A percentile compares a stretch with the other conserved stretches of the same genome.
Conservation (phyloP, 495 filamentous ascomycete species). For the Aspergillus nidulans region DNA sequence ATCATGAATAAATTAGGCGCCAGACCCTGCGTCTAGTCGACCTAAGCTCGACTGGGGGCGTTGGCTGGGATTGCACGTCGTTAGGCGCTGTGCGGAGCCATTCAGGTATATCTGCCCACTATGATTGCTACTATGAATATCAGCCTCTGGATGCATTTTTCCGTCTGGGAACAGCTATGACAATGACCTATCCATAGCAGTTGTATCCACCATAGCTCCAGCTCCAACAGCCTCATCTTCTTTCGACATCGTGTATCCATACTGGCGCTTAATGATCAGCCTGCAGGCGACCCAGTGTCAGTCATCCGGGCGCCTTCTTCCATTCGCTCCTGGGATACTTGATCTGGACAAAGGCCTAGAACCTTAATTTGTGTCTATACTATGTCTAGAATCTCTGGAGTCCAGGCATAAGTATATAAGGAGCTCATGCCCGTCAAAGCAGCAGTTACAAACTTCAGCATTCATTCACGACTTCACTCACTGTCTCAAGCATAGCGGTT, state of each 20-base stretch:
- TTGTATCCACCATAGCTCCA: not conserved
- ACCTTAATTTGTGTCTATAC: not conserved
- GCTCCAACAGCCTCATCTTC: not conserved
- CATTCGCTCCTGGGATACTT: not conserved
- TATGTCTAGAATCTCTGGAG: not conserved
- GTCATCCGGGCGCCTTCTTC: not conserved
- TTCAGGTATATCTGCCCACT: not conserved
- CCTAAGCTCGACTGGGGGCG: constrained; percentile 14
- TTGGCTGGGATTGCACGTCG: constrained; percentile 28
- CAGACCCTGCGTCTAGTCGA: constrained; percentile 27
- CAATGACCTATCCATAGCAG: not conserved
- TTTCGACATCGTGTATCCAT: not conserved
- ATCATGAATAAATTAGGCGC: not conserved
- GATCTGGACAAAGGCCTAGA: not conserved
- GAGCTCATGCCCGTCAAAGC: not conserved
- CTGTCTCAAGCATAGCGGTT: not conserved
- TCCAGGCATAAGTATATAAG: not conserved
- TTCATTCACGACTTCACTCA: not conserved
- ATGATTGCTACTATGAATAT: not conserved
- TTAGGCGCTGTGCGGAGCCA: constrained; percentile 11
- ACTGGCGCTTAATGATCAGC: not conserved
- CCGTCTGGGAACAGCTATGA: not conserved
- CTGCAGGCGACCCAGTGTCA: not conserved
- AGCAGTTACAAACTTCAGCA: not conserved
- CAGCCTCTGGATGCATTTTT: not conserved